A percentile compares a stretch with the other conserved stretches of the same genome.
Evolutionary conservation across 139 green algal species (phyloP).

Genomic region (Coelastrella sp.): DNA sequence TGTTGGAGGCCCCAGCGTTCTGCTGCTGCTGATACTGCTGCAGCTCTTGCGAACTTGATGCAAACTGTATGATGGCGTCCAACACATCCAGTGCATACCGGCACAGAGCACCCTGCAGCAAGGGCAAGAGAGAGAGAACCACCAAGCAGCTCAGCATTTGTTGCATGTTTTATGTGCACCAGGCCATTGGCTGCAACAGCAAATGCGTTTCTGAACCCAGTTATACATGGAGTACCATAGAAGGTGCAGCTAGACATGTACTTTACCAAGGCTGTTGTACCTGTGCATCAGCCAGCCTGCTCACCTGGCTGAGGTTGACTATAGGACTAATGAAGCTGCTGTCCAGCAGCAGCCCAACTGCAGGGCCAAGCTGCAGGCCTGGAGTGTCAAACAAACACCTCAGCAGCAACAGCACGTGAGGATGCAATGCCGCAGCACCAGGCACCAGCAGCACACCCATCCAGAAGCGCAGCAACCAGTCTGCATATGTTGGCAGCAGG

Average conservation of each 20-base stretch:
- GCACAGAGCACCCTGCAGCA: slow-evolving; percentile 33
- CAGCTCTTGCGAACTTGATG: neutral
- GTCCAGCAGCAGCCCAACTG: slow-evolving; percentile 38
- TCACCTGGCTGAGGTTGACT: slow-evolving; percentile 40
- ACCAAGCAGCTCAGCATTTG: neutral
- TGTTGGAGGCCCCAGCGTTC: neutral
- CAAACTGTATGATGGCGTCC: slow-evolving; percentile 27
- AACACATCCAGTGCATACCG: slow-evolving; percentile 35
- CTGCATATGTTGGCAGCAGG: slow-evolving; percentile 54
- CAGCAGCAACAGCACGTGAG: slow-evolving; percentile 52
- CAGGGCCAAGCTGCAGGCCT: slow-evolving; percentile 46
- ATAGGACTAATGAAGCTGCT: slow-evolving; percentile 34
- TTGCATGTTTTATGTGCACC: too few species aligned
- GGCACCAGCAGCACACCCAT: slow-evolving; percentile 47
- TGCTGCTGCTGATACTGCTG: slow-evolving; percentile 20
- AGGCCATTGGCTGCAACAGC: too few species aligned
- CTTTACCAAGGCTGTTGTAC: neutral
- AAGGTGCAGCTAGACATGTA: neutral
- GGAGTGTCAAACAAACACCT: slow-evolving; percentile 43
- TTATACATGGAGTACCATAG: neutral
- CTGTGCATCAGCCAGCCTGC: neutral
- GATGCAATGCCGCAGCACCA: slow-evolving; percentile 20
- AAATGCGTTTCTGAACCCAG: neutral
- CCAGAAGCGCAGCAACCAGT: slow-evolving; percentile 47
- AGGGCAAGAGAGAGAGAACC: neutral